These are phyloP conservation scores for thale cress (Arabidopsis thaliana) DNA, from an alignment of 345 rosid species.

Conservation along the genomic window TAIR10.1 NC_003070.9:23518001-23518500, in stretches of 20 bases:
- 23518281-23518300: background rate
- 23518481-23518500: conserved; percentile 76
- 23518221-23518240: background rate
- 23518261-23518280: background rate
- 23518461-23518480: conserved; percentile 73
- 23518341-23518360: too few species aligned
- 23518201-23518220: background rate
- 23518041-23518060: conserved; percentile 48
- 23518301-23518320: too few species aligned
- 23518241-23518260: background rate
- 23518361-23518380: background rate
- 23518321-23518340: too few species aligned
- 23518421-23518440: conserved; percentile 67
- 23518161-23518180: background rate
- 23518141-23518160: conserved; percentile 50
- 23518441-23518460: conserved; percentile 61
- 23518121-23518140: conserved; percentile 73
- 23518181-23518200: conserved; percentile 8
- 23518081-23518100: conserved; percentile 59
- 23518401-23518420: conserved; percentile 62
- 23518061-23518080: conserved; percentile 74
- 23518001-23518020: conserved; percentile 47
- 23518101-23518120: conserved; percentile 80
- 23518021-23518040: conserved; percentile 47
- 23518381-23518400: background rate